Conservation (phyloP, 306 rosid species). For the Lotus japonicus region DNA sequence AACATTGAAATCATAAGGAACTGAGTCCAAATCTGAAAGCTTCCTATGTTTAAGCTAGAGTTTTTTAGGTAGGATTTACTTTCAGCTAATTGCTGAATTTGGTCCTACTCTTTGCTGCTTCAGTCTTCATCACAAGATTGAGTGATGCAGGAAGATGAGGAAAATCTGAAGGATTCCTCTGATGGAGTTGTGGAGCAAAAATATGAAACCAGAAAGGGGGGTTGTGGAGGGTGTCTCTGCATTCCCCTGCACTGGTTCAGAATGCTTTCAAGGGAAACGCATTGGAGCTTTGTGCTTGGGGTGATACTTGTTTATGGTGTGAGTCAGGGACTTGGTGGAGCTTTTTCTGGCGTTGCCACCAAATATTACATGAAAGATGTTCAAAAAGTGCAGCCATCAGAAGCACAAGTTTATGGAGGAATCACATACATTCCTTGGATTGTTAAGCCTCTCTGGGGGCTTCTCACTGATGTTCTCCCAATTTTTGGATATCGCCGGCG, state of each 20-base stretch:
- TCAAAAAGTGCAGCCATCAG: slow-evolving; percentile 86
- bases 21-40: background rate
- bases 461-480: slow-evolving; percentile 84
- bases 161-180: slow-evolving; percentile 39
- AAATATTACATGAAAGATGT: slow-evolving; percentile 89
- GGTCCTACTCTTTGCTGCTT: too few species aligned
- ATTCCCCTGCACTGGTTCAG: slow-evolving; percentile 54
- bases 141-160: slow-evolving; percentile 47
- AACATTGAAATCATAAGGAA: background rate
- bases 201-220: slow-evolving; percentile 27
- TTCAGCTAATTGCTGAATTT: background rate
- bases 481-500: slow-evolving; percentile 69
- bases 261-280: slow-evolving; percentile 62
- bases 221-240: slow-evolving; percentile 23
- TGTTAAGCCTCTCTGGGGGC: slow-evolving; percentile 91
- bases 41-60: background rate
- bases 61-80: background rate
- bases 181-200: slow-evolving; percentile 20
- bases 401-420: slow-evolving; percentile 73
- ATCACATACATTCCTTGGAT: slow-evolving; percentile 82
- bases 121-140: background rate
- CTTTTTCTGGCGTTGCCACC: slow-evolving; percentile 50
- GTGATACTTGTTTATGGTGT: slow-evolving; percentile 67
- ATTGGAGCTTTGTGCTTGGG: slow-evolving; percentile 81
- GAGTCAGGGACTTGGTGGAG: slow-evolving; percentile 81